phyloP scores from a whole-genome alignment of 2,329 filamentous ascomycete genomes.

The Phialocephala sp. region DNA sequence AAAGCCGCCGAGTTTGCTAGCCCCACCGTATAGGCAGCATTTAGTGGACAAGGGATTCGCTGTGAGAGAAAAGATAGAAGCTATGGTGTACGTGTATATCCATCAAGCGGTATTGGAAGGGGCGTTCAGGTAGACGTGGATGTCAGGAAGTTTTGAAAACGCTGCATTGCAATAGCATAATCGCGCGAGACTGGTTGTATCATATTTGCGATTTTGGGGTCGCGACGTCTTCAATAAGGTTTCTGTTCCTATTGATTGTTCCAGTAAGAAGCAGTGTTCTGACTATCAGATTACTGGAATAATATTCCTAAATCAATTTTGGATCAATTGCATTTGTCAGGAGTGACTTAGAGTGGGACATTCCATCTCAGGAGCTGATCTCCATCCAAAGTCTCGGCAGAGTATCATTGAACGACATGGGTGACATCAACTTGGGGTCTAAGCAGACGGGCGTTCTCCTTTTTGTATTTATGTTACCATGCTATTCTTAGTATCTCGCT shows the following conservation, averaged over 20 bases:
- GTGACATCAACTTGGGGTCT: background rate
- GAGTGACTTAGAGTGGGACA: background rate
- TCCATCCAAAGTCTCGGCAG: background rate
- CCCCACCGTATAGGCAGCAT: background rate
- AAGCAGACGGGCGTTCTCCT: background rate
- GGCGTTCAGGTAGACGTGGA: slow-evolving; percentile 17
- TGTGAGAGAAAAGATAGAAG: background rate
- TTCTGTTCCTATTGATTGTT: background rate
- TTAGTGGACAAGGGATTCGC: slow-evolving; percentile 2
- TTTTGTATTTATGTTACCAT: background rate
- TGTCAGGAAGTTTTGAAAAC: slow-evolving; percentile 4
- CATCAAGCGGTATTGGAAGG: background rate
- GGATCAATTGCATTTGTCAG: background rate
- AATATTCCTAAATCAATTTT: background rate
- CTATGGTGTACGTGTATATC: slow-evolving; percentile 14
- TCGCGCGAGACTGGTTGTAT: slow-evolving; percentile 2
- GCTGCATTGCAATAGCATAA: slow-evolving; percentile 11
- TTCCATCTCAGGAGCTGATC: background rate
- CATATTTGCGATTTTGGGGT: background rate
- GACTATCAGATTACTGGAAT: background rate
- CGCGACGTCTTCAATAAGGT: slow-evolving; percentile 3
- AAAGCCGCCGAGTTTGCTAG: slow-evolving; percentile 76
- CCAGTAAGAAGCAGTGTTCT: slow-evolving; percentile 17
- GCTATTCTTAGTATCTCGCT: background rate
- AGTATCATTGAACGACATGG: background rate